Conservation (phyloP, 768 basidiomycete species). For the Tulasnella sp. region DNA sequence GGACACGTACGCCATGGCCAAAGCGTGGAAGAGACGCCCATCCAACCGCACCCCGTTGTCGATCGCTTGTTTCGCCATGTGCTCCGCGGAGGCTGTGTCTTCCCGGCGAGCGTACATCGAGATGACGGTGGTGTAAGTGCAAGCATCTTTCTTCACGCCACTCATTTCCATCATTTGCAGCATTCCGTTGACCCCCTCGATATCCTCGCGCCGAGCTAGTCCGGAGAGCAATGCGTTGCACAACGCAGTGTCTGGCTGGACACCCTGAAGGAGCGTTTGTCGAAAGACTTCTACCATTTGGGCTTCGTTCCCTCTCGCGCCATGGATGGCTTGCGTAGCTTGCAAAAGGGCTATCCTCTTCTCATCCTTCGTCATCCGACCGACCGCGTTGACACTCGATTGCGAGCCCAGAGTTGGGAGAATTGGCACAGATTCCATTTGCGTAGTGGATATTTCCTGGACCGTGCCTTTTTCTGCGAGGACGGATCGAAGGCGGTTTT, state of each 20-base stretch:
- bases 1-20: constrained; percentile 82
- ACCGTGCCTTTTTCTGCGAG: not conserved
- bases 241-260: constrained; percentile 43
- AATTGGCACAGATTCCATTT: not conserved
- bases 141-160: constrained; percentile 47
- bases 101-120: constrained; percentile 58
- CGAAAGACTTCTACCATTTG: constrained; percentile 41
- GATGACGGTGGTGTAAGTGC: constrained; percentile 65
- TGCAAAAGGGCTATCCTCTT: constrained; percentile 38
- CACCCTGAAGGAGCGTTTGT: not conserved
- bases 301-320: constrained; percentile 49
- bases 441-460: not conserved
- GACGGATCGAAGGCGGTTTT: not conserved
- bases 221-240: constrained; percentile 60
- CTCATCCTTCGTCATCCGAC: constrained; percentile 3
- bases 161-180: constrained; percentile 60
- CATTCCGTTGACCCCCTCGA: constrained; percentile 49
- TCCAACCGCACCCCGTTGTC: constrained; percentile 61
- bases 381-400: not conserved
- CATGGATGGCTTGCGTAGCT: constrained; percentile 53
- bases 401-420: not conserved
- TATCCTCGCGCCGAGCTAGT: constrained; percentile 54
- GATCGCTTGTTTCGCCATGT: constrained; percentile 61
- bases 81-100: constrained; percentile 63
- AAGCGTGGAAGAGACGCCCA: constrained; percentile 57